Conservation (phyloP, 257 asterid species). For the Solanum boliviense region DNA sequence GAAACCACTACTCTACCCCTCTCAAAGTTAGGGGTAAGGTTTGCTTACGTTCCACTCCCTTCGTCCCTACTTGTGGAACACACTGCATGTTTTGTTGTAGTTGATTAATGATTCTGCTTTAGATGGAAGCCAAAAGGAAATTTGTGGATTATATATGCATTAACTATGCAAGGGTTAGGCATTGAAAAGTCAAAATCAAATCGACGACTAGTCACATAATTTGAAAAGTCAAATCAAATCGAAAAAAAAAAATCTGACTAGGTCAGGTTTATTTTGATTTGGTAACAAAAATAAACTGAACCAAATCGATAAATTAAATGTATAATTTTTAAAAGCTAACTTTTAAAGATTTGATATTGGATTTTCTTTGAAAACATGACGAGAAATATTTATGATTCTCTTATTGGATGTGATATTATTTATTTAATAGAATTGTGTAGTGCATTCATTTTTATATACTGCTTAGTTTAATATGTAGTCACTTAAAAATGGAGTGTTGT, state of each 20-base stretch:
- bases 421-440: neutral
- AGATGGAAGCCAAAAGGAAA: neutral
- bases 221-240: neutral
- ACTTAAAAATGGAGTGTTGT: neutral
- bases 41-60: neutral
- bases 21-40: neutral
- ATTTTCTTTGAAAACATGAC: no score
- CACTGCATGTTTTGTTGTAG: neutral
- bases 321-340: no score
- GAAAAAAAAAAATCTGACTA: no score
- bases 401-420: neutral
- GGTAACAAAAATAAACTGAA: no score
- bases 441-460: no score
- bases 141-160: neutral
- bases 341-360: no score
- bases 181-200: neutral
- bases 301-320: no score
- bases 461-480: no score
- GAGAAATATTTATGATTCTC: neutral
- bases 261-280: neutral
- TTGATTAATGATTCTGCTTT: neutral
- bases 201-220: neutral
- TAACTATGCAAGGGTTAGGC: neutral
- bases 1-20: neutral
- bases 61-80: neutral